Base-by-base conservation (phyloP, 108 stramenopile species). In the Cyclostephanos invisitatus region DNA sequence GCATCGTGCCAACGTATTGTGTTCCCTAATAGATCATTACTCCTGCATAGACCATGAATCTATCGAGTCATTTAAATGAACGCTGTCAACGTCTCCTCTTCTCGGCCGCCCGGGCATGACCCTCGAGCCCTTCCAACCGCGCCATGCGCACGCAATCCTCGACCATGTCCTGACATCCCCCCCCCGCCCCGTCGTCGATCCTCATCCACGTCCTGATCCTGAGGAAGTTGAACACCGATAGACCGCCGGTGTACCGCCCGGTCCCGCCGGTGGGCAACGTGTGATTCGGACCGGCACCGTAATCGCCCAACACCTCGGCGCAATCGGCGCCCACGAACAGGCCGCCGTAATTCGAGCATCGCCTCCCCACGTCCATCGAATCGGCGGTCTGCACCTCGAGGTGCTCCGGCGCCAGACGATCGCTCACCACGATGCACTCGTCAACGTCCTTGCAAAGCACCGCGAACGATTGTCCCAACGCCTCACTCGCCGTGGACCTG, bases 241-340 rank as follows among this genome's bases (percentile, higher is more conserved):
- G 79, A 35, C 99, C 99, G 9, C 99, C 99, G 2, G 99, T 99
- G 85, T 98, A 98, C 29, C 92, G 79, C 6, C 96, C 97, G 4
- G 99, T 98, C 59, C 98, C 98, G 28, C 97, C 95, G 0, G 99
- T 99, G 44, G 99, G 99, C 37, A 99, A 78, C 9, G 98, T 98
- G 81, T 99, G 99, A 86, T 99, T 99, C 7, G 99, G 99, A 28
- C 99, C 99, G 10, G 97, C 97, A 25, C 98, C 99, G 70, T 99
- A 98, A 82, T 99, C 99, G 51, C 99, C 99, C 47, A 98, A 70
- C 7, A 98, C 99, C 85, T 98, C 99, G 15, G 99, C 98, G 2
- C 97, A 93, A 66, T 95, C 78, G 20, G 82, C 74, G 8, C 99
- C 99, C 60, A 99, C 84, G 72, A 99, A 99, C 54, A 98, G 77